These are phyloP conservation scores for Psilocybe subaeruginosa DNA, from an alignment of 768 basidiomycete genomes.

Conservation along the genomic window DNA sequence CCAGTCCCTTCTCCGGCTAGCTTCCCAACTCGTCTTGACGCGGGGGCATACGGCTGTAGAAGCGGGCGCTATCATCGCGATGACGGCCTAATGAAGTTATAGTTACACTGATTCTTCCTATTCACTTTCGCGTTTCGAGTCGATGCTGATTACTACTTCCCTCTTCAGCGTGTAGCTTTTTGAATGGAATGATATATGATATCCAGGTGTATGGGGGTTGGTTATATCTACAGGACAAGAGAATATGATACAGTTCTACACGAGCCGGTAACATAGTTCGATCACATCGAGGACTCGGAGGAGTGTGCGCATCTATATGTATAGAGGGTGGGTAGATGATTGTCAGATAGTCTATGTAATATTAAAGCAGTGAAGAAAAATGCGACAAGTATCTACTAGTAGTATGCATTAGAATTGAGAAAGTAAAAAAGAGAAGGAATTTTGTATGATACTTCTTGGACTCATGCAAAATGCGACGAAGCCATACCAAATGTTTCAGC, in stretches of 20 bases:
- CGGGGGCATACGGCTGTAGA: conserved; percentile 23
- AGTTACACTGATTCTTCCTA: conserved; percentile 20
- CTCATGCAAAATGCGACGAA: background rate
- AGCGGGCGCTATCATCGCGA: conserved; percentile 19
- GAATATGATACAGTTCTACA: background rate
- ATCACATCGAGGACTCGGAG: background rate
- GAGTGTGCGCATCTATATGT: background rate
- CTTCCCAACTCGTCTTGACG: conserved; percentile 23
- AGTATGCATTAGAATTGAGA: background rate
- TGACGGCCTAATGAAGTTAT: conserved; percentile 21
- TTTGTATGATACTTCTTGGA: background rate
- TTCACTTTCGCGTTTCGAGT: background rate
- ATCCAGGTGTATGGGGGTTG: background rate
- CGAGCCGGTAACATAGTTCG: background rate
- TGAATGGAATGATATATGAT: background rate
- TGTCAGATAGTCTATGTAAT: background rate
- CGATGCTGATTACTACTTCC: background rate
- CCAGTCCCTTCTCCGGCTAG: conserved; percentile 22
- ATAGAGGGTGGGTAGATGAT: background rate
- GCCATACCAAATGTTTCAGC: background rate
- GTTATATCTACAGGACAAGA: background rate
- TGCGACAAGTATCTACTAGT: background rate
- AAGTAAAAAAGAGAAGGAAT: background rate
- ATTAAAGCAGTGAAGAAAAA: background rate
- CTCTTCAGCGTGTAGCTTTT: background rate